Conservation (phyloP, 306 rosid species). For the Neltuma alba region DNA sequence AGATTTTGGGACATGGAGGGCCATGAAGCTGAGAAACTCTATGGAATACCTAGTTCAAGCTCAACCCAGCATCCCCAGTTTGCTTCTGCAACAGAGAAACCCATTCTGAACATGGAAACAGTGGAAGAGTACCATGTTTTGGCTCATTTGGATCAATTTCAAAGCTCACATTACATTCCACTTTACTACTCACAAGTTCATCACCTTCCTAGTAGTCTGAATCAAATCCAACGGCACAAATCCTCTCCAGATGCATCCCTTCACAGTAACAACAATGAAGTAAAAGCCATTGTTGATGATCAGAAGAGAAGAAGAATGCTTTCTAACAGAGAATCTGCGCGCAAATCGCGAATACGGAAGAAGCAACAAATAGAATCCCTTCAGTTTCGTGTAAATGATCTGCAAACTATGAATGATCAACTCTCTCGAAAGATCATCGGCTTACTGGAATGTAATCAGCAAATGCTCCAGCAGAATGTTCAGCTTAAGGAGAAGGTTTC, state of each 20-base stretch:
- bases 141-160: conserved; percentile 30
- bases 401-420: conserved; percentile 44
- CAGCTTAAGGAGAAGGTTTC: conserved; percentile 47
- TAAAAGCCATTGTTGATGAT: conserved; percentile 64
- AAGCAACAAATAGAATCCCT: conserved; percentile 47
- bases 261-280: conserved; percentile 58
- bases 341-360: conserved; percentile 71
- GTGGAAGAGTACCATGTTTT: conserved; percentile 21
- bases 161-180: conserved; percentile 38
- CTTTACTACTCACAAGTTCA: conserved; percentile 36
- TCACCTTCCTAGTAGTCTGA: conserved; percentile 30
- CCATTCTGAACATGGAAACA: conserved; percentile 34
- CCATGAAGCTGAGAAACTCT: conserved; percentile 30
- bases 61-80: conserved; percentile 24
- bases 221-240: conserved; percentile 35
- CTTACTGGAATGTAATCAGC: conserved; percentile 47
- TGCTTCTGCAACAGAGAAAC: conserved; percentile 33
- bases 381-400: conserved; percentile 35
- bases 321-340: conserved; percentile 83
- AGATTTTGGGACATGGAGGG: conserved; percentile 36
- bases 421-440: conserved; percentile 42
- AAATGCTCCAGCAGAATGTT: conserved; percentile 41
- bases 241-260: conserved; percentile 39
- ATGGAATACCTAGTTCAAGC: conserved; percentile 32
- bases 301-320: conserved; percentile 72